A percentile compares a stretch with the other conserved stretches of the same genome.
phyloP scores from a whole-genome alignment of 768 basidiomycete genomes.

The Lactarius trivialis region DNA sequence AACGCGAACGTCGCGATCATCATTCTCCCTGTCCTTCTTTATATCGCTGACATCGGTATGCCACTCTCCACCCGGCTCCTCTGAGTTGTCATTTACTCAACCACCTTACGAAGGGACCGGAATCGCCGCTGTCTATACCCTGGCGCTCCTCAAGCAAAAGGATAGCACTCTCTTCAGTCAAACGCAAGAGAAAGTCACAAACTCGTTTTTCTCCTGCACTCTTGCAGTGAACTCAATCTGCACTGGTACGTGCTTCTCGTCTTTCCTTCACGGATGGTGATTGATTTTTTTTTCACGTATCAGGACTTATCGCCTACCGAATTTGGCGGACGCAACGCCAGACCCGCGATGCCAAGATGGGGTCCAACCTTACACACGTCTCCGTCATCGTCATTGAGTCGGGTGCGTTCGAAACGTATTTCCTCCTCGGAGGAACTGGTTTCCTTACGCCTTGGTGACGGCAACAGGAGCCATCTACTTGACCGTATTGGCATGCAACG shows the following conservation, averaged over 20 bases:
- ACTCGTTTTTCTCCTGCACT: slow-evolving; percentile 21
- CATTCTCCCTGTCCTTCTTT: slow-evolving; percentile 11
- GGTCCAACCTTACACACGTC: slow-evolving; percentile 12
- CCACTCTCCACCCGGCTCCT: too few species aligned
- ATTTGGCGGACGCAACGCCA: slow-evolving; percentile 19
- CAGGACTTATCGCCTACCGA: slow-evolving; percentile 19
- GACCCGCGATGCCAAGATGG: slow-evolving; percentile 21
- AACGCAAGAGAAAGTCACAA: slow-evolving; percentile 16
- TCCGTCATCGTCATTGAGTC: slow-evolving; percentile 19
- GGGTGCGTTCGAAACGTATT: slow-evolving; percentile 2
- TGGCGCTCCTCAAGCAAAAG: slow-evolving; percentile 2
- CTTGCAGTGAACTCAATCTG: slow-evolving; percentile 16
- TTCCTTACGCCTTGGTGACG: neutral
- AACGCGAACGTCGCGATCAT: slow-evolving; percentile 8
- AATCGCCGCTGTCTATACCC: slow-evolving; percentile 7
- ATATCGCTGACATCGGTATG: slow-evolving; percentile 18
- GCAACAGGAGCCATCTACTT: slow-evolving; percentile 17
- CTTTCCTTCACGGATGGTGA: neutral
- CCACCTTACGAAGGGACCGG: slow-evolving; percentile 6
- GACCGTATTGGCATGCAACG: slow-evolving; percentile 4
- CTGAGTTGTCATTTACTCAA: neutral
- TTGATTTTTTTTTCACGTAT: neutral
- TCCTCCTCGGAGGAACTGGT: neutral
- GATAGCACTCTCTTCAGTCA: neutral
- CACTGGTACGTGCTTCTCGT: slow-evolving; percentile 9